Base-by-base conservation (phyloP, 2,329 filamentous ascomycete genomes). In the Sclerotinia spermophila region DNA sequence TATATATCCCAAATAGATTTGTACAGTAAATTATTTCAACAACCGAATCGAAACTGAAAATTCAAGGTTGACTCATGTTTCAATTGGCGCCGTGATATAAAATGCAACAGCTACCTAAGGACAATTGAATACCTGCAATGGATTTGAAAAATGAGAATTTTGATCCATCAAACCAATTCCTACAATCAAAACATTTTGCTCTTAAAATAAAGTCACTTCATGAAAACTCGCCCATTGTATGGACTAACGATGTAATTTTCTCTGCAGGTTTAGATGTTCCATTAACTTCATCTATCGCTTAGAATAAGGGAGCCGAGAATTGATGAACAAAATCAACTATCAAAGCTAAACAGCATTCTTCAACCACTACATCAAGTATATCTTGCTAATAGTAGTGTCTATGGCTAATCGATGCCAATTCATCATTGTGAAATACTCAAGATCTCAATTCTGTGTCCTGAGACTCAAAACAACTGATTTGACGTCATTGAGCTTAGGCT, bases 251-350 rank as follows among this genome's bases (percentile, higher is more conserved):
- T 38, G 21, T n/a, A 24, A 24, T 3, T 5, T 5, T 17, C 19
- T 1, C 10, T 38, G 21, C 5, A 40, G 35, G 35, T 27, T n/a
- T 40, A 40, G 24, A 59, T 15, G 24, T 19, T 5, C 13, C 15
- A 59, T 19, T 13, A 4, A 60, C 35, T 7, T 65, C 10, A 38
- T 19, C 35, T 13, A 17, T 38, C 61, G 44, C 61, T 53, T 66
- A 66, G 38, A 42, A 17, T 42, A 53, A 15, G 45, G 62, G 62
- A 53, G 62, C 45, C 62, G 62, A 66, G 62, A 40, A 53, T 30
- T 40, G n/a, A 24, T 30, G 8, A 30, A 24, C 3, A 10, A 35
- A 27, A 13, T 11, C 33, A 2, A 30, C 2, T 4, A 40, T 65
- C 6, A 53, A 40, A 53, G 7, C 17, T 65, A 24, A 24, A 38